Evolutionary conservation across 345 rosid species (phyloP).

Genomic region (Bretschneidera sinensis): DNA sequence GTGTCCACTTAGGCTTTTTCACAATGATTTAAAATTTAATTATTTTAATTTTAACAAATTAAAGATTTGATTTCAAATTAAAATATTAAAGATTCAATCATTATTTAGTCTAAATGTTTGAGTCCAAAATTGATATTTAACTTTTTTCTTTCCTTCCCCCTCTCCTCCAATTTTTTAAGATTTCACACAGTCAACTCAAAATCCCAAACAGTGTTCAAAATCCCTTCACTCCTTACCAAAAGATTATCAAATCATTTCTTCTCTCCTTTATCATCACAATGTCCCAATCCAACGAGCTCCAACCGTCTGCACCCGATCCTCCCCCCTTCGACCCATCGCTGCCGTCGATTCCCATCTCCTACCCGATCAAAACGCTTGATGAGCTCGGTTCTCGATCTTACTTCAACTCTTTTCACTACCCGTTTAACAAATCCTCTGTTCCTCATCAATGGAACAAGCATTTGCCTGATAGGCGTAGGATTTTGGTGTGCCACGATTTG

Average conservation of each 20-base stretch:
- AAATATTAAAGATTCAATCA: too few species aligned
- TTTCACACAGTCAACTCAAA: too few species aligned
- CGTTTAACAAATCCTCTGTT: conserved; percentile 55
- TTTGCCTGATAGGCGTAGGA: conserved; percentile 45
- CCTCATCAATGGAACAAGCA: conserved; percentile 30
- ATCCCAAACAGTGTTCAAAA: too few species aligned
- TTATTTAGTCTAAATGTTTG: too few species aligned
- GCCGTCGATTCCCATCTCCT: conserved; percentile 63
- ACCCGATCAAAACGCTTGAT: conserved; percentile 61
- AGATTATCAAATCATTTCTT: conserved; percentile 6
- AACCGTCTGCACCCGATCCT: conserved; percentile 14
- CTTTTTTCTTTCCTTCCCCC: too few species aligned
- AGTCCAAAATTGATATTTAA: too few species aligned
- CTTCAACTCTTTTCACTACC: conserved; percentile 79
- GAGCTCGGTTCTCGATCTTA: conserved; percentile 55
- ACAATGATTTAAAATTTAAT: too few species aligned
- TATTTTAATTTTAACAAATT: too few species aligned
- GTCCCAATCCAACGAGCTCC: conserved; percentile 27
- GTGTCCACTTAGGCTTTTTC: too few species aligned
- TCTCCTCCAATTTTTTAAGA: too few species aligned
- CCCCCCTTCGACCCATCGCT: conserved; percentile 43
- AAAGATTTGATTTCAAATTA: too few species aligned
- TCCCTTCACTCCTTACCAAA: not conserved
- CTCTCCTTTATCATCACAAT: conserved; percentile 20
- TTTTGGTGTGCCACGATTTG: conserved; percentile 83